These are phyloP conservation scores for Calcarisporium arbuscula DNA, from an alignment of 2,329 filamentous ascomycete species.

Conservation along the genomic window DNA sequence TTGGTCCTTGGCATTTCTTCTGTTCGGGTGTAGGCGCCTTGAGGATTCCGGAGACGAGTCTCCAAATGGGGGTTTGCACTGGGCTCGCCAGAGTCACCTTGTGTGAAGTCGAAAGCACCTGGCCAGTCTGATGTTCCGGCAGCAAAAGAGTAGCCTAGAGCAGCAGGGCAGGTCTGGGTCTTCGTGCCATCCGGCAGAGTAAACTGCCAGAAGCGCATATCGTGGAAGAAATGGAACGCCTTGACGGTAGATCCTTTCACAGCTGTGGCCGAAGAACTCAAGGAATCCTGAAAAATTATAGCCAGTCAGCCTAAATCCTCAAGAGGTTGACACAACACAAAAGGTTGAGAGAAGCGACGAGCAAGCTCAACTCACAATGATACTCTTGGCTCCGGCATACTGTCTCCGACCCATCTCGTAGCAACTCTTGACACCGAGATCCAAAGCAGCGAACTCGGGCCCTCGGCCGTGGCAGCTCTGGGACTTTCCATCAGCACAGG, in stretches of 20 bases:
- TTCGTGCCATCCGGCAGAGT: constrained; percentile 63
- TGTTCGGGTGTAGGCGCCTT: constrained; percentile 66
- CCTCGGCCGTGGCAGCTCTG: constrained; percentile 70
- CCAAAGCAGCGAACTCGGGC: constrained; percentile 59
- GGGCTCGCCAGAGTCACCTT: constrained; percentile 70
- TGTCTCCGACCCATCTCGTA: constrained; percentile 73
- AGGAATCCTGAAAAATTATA: constrained; percentile 39
- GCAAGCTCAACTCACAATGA: constrained; percentile 26
- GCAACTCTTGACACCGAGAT: constrained; percentile 67
- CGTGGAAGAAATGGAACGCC: constrained; percentile 77
- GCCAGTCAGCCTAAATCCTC: neutral
- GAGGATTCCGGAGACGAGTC: constrained; percentile 64
- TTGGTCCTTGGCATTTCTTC: constrained; percentile 72
- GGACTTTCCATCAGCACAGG: constrained; percentile 64
- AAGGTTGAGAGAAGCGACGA: neutral
- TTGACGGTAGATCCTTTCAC: constrained; percentile 63
- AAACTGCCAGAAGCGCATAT: constrained; percentile 74
- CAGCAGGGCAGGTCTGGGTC: constrained; percentile 75
- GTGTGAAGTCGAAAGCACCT: constrained; percentile 87
- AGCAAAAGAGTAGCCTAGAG: constrained; percentile 86
- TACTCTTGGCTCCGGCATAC: constrained; percentile 48
- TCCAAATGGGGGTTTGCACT: constrained; percentile 69
- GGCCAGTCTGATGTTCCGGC: constrained; percentile 90
- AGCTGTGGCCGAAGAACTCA: constrained; percentile 39
- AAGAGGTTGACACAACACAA: neutral